Evolutionary conservation across 163 green algal species (phyloP).

Genomic region (Scenedesmus sp.): DNA sequence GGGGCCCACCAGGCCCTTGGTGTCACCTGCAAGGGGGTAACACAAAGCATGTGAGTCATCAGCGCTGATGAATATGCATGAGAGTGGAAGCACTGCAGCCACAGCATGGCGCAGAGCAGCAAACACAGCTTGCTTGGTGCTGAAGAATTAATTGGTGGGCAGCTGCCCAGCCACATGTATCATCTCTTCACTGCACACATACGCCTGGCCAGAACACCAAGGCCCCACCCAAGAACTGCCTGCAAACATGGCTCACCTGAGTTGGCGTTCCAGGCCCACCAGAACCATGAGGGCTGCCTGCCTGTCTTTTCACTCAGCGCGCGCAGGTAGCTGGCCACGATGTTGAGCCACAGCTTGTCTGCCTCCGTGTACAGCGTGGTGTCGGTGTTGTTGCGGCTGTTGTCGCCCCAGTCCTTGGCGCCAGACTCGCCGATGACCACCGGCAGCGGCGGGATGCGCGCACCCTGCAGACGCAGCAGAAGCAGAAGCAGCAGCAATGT

Average conservation of each 20-base stretch:
- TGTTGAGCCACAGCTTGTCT: constrained; percentile 48
- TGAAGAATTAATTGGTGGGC: no score
- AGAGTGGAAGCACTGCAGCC: neutral
- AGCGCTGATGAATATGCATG: neutral
- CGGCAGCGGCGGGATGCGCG: constrained; percentile 24
- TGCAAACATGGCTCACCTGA: neutral
- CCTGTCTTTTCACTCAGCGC: constrained; percentile 26
- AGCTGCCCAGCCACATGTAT: no score
- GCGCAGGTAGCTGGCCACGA: constrained; percentile 44
- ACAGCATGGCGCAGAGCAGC: neutral
- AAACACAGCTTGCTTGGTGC: no score
- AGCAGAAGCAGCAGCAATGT: neutral
- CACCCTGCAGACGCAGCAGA: constrained; percentile 33
- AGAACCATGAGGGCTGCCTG: constrained; percentile 46
- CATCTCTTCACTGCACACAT: no score
- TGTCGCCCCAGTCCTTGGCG: constrained; percentile 51
- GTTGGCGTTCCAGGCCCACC: constrained; percentile 50
- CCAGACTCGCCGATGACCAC: constrained; percentile 43
- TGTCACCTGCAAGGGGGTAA: constrained; percentile 34
- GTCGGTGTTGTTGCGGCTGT: constrained; percentile 48
- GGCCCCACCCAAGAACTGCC: no score
- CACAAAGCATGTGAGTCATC: no score
- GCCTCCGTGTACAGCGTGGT: constrained; percentile 36
- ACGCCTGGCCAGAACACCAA: no score
- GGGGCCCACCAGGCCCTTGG: constrained; percentile 45